Evolutionary conservation across 2,329 filamentous ascomycete genomes (phyloP), one percentile per base, ranked within the genome.

Genomic region (Aspergillus jensenii): DNA sequence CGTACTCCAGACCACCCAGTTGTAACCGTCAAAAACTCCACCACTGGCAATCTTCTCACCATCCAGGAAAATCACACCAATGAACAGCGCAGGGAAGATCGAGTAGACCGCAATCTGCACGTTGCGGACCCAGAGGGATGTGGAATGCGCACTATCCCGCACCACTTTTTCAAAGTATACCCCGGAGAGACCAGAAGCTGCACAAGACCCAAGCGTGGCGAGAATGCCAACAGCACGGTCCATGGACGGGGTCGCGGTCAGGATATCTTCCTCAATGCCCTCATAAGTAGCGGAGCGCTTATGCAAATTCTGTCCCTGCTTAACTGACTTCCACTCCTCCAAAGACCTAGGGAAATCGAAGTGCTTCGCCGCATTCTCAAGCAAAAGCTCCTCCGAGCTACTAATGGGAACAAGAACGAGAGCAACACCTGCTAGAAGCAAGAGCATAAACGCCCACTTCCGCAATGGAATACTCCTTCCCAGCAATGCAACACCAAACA

Each of bases 21-120:
- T 97, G 77, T 98, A 99, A 3, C 95, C 95, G 57, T 90, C 89
- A 66, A 99, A 98, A 76, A 98, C 96, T 12, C 95, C 95, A 61
- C 90, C 87, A 73, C 89, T 86, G 25, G 88, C 83, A 62, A 99
- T 92, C 41, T 90, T 88, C 60, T 87, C 85, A 25, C 93, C 95
- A 65, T 99, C 95, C 62, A 91, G 90, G 77, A 90, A 90, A 3
- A 96, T 77, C 6, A 98, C 88, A 1, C 93, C 95, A 52, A 96
- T 82, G 57, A 98, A 86, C 0, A 97, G 81, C 1, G 93, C 90
- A 0, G 93, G 91, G 67, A 97, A 93, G 1, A 98, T 81, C 1
- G 93, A 96, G 78, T 96, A 99, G 70, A 97, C 90, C 1, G 92
- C 93, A 23, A 99, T 80, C 74, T 99, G 95, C 47, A 97, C 89